Evolutionary conservation across 345 rosid genomes (phyloP), one percentile per base, ranked within the genome.

Genomic region (Raphanus sativus): DNA sequence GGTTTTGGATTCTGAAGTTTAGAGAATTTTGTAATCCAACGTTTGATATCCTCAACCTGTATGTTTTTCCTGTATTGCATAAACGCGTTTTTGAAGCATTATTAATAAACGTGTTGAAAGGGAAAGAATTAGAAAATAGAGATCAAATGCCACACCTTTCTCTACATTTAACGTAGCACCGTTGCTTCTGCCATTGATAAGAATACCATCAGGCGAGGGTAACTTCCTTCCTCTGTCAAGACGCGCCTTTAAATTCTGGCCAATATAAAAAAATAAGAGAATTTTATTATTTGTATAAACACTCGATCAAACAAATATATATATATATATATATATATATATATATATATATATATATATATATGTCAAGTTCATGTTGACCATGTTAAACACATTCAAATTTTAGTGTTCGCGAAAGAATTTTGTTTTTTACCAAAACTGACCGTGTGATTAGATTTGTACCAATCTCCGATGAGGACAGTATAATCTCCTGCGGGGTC

Each of bases 171-270:
- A 77, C 34, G 78, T 65, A 28, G 87, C 87, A 65, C 98, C 96
- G 9, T 61, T 83, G 12, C 97, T 89, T 0, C 95, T 87, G 2
- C 99, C 99, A 64, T 95, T 95, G 83, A 95, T 91, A 81, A 95
- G 94, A 74, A 95, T 85, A 29, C 93, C 97, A 65, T 91, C 92
- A 54, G 98, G 90, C 59, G 80, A 75, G 15, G 98, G 97, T 17
- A 95, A 74, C 82, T 83, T 87, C 21, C 67, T 84, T 2, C 99
- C 99, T 8, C 70, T 6, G 63, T 95, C 96, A 56, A 95, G 85
- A 7, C 42, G 69, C 28, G 83, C 84, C 75, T 33, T 88, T 85
- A 95, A 83, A 42, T 60, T 80, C 99, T 95, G 74, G 42, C 69
- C 2, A 28, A 45, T 16, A 60, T 26, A 38, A 24, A 65, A 26